Evolutionary conservation across 1,139 yeast genomes (phyloP).

Genomic region (Protomyces macrosporus): DNA sequence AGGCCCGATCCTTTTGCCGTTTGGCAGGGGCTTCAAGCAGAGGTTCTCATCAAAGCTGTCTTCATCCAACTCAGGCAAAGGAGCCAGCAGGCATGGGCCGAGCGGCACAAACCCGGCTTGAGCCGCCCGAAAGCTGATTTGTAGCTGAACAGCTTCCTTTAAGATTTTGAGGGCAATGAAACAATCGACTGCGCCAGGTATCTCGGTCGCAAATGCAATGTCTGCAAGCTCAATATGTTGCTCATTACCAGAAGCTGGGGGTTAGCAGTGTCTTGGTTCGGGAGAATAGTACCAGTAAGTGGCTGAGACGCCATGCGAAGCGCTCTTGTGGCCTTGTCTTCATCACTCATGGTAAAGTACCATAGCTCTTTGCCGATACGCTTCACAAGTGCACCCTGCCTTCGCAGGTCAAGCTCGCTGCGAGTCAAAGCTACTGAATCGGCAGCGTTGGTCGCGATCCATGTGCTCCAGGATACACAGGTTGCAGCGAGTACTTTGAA

Average conservation of each 20-base stretch:
- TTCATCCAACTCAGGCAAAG: background rate
- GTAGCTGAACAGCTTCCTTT: background rate
- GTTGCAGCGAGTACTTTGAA: background rate
- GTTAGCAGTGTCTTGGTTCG: background rate
- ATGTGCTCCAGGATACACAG: background rate
- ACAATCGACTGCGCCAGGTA: background rate
- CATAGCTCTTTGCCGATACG: background rate
- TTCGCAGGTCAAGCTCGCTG: background rate
- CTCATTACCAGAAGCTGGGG: background rate
- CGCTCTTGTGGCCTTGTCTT: background rate
- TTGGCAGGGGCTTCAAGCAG: background rate
- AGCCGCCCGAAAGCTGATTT: background rate
- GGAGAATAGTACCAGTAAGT: background rate
- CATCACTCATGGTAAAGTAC: background rate
- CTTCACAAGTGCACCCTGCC: background rate
- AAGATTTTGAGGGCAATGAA: background rate
- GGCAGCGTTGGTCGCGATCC: background rate
- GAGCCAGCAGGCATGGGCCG: background rate
- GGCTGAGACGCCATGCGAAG: background rate
- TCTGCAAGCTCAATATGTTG: background rate
- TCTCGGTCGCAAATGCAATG: background rate
- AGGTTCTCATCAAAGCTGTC: background rate
- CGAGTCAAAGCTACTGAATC: background rate
- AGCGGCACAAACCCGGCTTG: background rate
- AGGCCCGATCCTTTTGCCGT: background rate